These are phyloP conservation scores for Amphibolis antarctica DNA, from an alignment of 106 monocot genomes.

Conservation along the genomic window DNA sequence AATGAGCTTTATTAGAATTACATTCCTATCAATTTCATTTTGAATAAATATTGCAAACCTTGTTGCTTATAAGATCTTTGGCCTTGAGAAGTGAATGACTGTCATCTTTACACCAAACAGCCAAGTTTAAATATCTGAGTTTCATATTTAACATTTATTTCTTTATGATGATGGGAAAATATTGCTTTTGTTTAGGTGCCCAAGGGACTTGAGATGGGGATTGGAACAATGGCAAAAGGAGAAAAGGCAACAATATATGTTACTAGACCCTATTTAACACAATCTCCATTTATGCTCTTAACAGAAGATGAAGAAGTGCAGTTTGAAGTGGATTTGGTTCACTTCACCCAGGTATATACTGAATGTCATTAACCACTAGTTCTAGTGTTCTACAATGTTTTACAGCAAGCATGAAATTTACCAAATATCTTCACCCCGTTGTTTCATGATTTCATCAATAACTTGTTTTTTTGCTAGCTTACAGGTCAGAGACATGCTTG, in stretches of 20 bases:
- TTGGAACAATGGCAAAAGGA: conserved; percentile 77
- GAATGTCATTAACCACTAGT: neutral
- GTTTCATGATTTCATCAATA: neutral
- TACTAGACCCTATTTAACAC: conserved; percentile 45
- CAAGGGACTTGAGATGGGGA: conserved; percentile 94
- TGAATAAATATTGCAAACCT: neutral
- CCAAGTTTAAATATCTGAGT: neutral
- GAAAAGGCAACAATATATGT: conserved; percentile 82
- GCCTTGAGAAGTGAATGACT: neutral
- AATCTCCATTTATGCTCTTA: conserved; percentile 53
- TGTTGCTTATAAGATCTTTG: neutral
- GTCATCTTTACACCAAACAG: neutral
- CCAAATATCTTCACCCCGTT: no score
- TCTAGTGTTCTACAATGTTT: neutral
- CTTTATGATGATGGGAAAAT: neutral
- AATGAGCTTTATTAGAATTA: neutral
- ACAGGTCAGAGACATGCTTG: conserved; percentile 96
- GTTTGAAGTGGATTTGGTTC: conserved; percentile 82
- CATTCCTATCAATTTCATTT: neutral
- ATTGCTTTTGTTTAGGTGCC: conserved; percentile 43
- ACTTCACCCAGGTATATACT: conserved; percentile 61
- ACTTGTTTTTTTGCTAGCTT: neutral
- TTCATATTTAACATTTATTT: neutral
- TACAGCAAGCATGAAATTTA: no score
- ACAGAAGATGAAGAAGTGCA: conserved; percentile 67